phyloP scores from a whole-genome alignment of 2,329 filamentous ascomycete genomes.

The Juglanconis oblonga region DNA sequence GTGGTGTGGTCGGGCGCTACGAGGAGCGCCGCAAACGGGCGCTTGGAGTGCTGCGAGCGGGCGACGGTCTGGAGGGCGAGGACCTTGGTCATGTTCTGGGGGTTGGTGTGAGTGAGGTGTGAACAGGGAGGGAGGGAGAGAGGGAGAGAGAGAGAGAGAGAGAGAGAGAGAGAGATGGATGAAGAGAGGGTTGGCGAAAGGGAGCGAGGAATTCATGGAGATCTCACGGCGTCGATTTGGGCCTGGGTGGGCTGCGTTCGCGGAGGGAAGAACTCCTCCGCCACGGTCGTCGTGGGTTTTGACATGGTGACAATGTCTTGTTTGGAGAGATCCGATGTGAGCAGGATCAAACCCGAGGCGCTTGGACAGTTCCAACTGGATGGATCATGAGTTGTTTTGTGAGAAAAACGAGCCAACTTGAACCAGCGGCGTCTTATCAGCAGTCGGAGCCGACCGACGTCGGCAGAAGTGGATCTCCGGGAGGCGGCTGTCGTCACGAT shows the following conservation, averaged over 20 bases:
- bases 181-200: background rate
- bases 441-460: too few relatives aligned
- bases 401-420: too few relatives aligned
- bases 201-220: background rate
- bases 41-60: constrained; percentile 12
- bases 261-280: constrained; percentile 11
- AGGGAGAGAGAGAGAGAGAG: background rate
- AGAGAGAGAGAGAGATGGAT: background rate
- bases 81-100: constrained; percentile 12
- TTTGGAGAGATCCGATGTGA: too few relatives aligned
- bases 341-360: too few relatives aligned
- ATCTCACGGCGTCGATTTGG: constrained; percentile 10
- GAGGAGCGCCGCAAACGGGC: constrained; percentile 37
- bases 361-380: too few relatives aligned
- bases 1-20: constrained; percentile 48
- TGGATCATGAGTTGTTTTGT: too few relatives aligned
- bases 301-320: background rate
- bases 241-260: constrained; percentile 7
- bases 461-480: too few relatives aligned
- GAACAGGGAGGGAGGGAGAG: background rate
- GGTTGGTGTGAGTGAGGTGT: background rate
- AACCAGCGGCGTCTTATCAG: too few relatives aligned
- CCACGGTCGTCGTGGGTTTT: background rate
- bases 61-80: constrained; percentile 8
- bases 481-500: too few relatives aligned